Conservation (phyloP, 73 alveolate species). For the Paramecium octaurelia region DNA sequence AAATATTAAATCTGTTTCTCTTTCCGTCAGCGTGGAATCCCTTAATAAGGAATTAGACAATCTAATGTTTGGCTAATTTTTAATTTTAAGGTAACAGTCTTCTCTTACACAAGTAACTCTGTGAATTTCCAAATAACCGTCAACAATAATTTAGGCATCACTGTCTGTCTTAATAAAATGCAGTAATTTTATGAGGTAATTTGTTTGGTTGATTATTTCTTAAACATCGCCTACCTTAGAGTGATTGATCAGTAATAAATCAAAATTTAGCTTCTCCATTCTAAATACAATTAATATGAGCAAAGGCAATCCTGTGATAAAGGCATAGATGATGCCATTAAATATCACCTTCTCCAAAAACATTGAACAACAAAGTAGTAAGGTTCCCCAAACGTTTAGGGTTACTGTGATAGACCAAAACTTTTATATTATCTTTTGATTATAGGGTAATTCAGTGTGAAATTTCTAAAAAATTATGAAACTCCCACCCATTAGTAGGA, state of each 20-base stretch:
- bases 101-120: conserved; percentile 49
- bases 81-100: conserved; percentile 45
- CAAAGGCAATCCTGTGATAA: conserved; percentile 41
- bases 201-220: background rate
- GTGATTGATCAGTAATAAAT: conserved; percentile 20
- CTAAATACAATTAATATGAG: background rate
- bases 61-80: conserved; percentile 1
- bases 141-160: background rate
- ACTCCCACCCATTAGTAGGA: background rate
- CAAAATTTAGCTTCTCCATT: background rate
- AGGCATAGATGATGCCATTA: conserved; percentile 48
- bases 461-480: background rate
- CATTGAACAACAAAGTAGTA: conserved; percentile 24
- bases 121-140: conserved; percentile 53
- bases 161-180: background rate
- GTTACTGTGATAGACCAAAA: conserved; percentile 25
- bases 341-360: conserved; percentile 29
- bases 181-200: background rate
- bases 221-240: background rate
- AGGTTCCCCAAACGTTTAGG: conserved; percentile 44
- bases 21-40: background rate
- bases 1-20: background rate
- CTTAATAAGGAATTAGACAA: background rate
- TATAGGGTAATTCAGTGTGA: conserved; percentile 44
- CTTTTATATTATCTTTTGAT: background rate